These are phyloP conservation scores for Trypanosoma cruzi DNA, from an alignment of 208 protist species.

Conservation along the genomic window DNA sequence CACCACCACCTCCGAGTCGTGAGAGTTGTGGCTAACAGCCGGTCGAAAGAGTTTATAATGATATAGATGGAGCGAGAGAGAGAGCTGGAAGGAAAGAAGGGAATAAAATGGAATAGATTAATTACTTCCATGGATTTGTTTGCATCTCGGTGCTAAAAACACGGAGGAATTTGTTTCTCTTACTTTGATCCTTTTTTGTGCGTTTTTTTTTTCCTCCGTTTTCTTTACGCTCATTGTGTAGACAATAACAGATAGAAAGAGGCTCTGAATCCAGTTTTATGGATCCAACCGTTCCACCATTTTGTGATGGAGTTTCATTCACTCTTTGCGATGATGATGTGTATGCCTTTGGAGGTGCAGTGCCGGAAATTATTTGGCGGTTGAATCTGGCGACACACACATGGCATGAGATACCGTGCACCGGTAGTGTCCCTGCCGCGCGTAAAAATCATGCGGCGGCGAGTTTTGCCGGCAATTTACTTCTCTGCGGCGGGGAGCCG, in stretches of 20 bases:
- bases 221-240: not conserved
- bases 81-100: too few species aligned
- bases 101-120: too few species aligned
- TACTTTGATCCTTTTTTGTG: not conserved
- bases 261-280: not conserved
- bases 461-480: conserved; percentile 18
- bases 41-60: not conserved
- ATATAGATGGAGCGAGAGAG: too few species aligned
- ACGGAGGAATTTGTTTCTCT: not conserved
- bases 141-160: not conserved
- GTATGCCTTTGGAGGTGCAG: conserved; percentile 13
- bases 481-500: conserved; percentile 26
- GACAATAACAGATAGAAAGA: not conserved
- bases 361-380: conserved; percentile 22
- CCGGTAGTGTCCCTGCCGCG: conserved; percentile 18
- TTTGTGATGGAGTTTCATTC: conserved; percentile 20
- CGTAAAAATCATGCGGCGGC: conserved; percentile 10
- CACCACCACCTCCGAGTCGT: not conserved
- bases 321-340: conserved; percentile 16
- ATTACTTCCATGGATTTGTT: not conserved
- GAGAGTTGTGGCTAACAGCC: not conserved
- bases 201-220: not conserved
- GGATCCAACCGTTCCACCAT: conserved; percentile 6
- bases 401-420: conserved; percentile 22
- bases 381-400: conserved; percentile 10